phyloP scores from a whole-genome alignment of 495 filamentous ascomycete genomes.

The Podospora comata region DNA sequence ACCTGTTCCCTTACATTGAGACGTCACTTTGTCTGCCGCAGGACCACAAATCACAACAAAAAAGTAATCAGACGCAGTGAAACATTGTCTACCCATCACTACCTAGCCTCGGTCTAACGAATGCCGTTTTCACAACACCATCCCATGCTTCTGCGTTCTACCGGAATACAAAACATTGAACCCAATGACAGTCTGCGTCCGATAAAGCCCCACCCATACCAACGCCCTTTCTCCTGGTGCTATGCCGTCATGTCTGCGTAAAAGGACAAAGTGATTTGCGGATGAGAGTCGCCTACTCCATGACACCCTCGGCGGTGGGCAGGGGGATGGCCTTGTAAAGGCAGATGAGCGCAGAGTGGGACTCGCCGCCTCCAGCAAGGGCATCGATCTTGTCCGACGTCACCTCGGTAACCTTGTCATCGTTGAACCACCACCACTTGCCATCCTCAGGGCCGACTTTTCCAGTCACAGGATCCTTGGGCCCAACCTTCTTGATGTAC shows the following conservation, averaged over 20 bases:
- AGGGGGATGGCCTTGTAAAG: slow-evolving; percentile 81
- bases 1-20: no score
- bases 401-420: slow-evolving; percentile 95
- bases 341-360: slow-evolving; percentile 88
- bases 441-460: slow-evolving; percentile 77
- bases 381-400: slow-evolving; percentile 86
- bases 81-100: not conserved
- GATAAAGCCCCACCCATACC: not conserved
- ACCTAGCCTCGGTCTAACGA: not conserved
- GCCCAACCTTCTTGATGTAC: slow-evolving; percentile 87
- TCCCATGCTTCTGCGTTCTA: slow-evolving; percentile 2
- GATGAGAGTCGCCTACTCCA: slow-evolving; percentile 14
- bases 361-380: slow-evolving; percentile 90
- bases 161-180: not conserved
- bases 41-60: no score
- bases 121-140: not conserved
- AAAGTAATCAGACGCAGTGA: not conserved
- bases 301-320: slow-evolving; percentile 45
- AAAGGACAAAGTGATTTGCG: not conserved
- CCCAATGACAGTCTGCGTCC: not conserved
- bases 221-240: not conserved
- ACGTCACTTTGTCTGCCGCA: no score
- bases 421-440: slow-evolving; percentile 99
- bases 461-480: slow-evolving; percentile 60
- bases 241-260: not conserved